Base-by-base conservation (phyloP, 768 basidiomycete genomes). In the Suillus discolor region DNA sequence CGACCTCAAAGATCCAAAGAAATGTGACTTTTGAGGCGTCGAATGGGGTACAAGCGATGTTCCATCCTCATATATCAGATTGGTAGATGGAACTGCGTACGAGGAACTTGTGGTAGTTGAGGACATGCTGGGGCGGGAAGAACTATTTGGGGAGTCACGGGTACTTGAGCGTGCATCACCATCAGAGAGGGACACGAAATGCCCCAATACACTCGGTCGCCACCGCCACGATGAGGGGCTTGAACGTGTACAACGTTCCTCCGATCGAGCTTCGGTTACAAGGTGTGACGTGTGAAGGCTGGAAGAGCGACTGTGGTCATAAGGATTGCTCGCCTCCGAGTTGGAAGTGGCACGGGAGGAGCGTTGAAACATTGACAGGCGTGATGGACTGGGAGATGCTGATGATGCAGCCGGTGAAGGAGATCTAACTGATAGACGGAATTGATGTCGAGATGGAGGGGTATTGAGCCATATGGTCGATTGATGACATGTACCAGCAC, bases 171-270 rank as follows among this genome's bases (percentile, higher is more conserved):
- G 84, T 59, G 78, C 68, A 71, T 81, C 83, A 51, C 84, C 78
- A 38, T 78, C 72, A 61, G 85, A 82, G 62, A 81, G 70, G 63
- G 84, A 81, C 36, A 83, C 78, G 71, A 91, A 91, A 68, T 90
- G 86, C 7, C 85, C 87, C 28, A 90, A 75, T 28, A 91, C 84
- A 67, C 83, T 87, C 13, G 90, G 88, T n/a, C 87, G 82, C 85
- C 85, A 88, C 75, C 78, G 84, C 60, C 84, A 80, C 13, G 79
- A 71, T 34, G 77, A 72, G 59, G 76, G 69, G 41, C 65, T 66
- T 18, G 65, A 38, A 36, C 73, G 70, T 55, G 51, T 16, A 25
- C 65, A 69, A 38, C 69, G 69, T 34, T 38, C 34, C 38, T 60
- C 66, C 7, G 63, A 63, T 23, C 57, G 62, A 38, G 61, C 64